These are phyloP conservation scores for Skeletonema costatum DNA, from an alignment of 108 stramenopile genomes.

Conservation along the genomic window DNA sequence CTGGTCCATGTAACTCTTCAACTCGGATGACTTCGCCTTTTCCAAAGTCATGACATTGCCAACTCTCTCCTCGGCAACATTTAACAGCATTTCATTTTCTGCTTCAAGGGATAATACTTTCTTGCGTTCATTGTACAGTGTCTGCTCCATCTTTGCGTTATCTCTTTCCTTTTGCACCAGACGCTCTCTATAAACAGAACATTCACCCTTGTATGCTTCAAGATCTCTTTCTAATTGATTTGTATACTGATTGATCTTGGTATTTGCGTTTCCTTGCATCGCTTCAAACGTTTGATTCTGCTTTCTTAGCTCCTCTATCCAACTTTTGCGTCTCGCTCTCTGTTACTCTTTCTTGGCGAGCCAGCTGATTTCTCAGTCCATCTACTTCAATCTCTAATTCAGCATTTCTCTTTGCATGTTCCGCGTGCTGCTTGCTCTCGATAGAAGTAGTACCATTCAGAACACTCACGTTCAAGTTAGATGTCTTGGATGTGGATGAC, in stretches of 20 bases:
- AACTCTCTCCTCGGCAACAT: conserved; percentile 35
- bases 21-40: conserved; percentile 17
- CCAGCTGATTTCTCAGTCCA: conserved; percentile 6
- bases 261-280: conserved; percentile 3
- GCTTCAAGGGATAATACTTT: conserved; percentile 32
- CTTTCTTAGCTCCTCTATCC: conserved; percentile 23
- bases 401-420: conserved; percentile 1
- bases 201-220: conserved; percentile 40
- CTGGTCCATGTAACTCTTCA: conserved; percentile 39
- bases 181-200: conserved; percentile 31
- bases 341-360: conserved; percentile 17
- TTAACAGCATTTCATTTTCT: conserved; percentile 37
- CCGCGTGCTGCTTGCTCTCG: background rate
- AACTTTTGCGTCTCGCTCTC: conserved; percentile 8
- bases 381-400: conserved; percentile 7
- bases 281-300: conserved; percentile 10
- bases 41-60: conserved; percentile 17
- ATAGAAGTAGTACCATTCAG: background rate
- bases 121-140: conserved; percentile 26
- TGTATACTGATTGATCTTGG: conserved; percentile 6
- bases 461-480: background rate
- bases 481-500: background rate
- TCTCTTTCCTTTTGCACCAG: conserved; percentile 33
- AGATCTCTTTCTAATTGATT: conserved; percentile 26
- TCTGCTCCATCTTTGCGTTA: conserved; percentile 30